Evolutionary conservation across 2,329 filamentous ascomycete species (phyloP).

Genomic region (Ophioceras dolichostomum): DNA sequence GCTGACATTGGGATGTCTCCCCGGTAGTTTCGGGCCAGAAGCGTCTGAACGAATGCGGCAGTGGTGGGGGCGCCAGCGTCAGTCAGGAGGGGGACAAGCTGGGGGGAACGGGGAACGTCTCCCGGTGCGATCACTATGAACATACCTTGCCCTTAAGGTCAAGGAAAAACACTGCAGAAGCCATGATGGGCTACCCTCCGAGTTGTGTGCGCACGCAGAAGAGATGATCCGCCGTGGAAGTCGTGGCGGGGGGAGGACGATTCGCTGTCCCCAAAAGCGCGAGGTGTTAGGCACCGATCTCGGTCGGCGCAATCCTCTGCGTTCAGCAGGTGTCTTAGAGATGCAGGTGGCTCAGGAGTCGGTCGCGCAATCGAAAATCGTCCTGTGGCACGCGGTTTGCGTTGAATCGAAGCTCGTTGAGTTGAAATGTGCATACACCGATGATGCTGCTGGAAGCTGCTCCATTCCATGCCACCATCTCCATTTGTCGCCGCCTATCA

Average conservation of each 20-base stretch:
- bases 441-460: too few relatives aligned
- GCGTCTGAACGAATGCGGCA: conserved; percentile 50
- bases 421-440: too few relatives aligned
- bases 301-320: too few relatives aligned
- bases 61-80: conserved; percentile 1
- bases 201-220: too few relatives aligned
- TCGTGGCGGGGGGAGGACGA: not conserved
- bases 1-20: conserved; percentile 99
- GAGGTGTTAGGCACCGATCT: not conserved
- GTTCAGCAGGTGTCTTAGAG: too few relatives aligned
- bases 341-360: too few relatives aligned
- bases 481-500: not conserved
- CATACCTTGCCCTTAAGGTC: conserved; percentile 98
- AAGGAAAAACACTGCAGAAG: conserved; percentile 95
- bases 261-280: not conserved
- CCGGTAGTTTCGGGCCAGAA: conserved; percentile 94
- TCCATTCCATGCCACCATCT: conserved; percentile 1
- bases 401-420: too few relatives aligned
- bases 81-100: not conserved
- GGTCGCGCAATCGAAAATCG: not conserved
- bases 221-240: too few relatives aligned
- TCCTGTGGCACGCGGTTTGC: not conserved
- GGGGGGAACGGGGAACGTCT: too few relatives aligned
- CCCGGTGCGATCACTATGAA: conserved; percentile 4
- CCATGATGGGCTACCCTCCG: too few relatives aligned